Evolutionary conservation across 768 basidiomycete species (phyloP), one percentile per base, ranked within the genome.

Genomic region (Lanmaoa rubissima): DNA sequence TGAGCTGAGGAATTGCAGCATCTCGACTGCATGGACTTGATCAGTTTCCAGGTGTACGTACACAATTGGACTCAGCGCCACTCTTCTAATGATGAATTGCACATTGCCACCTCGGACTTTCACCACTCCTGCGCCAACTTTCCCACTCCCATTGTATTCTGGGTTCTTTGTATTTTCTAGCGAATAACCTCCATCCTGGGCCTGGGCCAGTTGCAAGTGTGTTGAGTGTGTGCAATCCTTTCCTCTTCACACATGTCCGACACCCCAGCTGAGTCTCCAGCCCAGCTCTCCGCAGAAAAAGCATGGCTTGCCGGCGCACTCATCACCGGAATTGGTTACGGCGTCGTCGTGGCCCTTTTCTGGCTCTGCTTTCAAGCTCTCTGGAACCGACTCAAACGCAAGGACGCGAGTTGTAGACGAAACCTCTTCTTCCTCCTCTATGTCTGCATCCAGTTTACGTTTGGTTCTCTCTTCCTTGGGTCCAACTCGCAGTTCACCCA

Each of bases 401-500:
- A 35, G 45, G 57, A 62, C 17, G n/a, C 59, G 3, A 60, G 49
- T 28, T 47, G 32, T 17, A 42, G 50, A 36, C 54, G 63, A n/a
- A 60, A 72, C 38, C 4, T 60, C 6, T 62, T 57, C 12, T 65
- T 72, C 41, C 51, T 74, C 35, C 2, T 57, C 44, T 72, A 72
- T 34, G 51, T 56, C 51, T 61, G 32, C 45, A 26, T 60, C 55
- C 47, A 68, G 39, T 70, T 70, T 36, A 28, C 50, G 6, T 40
- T 68, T 17, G 69, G 70, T 9, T 55, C 70, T 34, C 61, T 72
- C 26, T 64, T 61, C 26, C 34, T 72, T 7, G 60, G 42, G 26
- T 70, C 70, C 50, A 72, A 62, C 44, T 66, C 69, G 2, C 14
- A 59, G 36, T 72, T 70, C 48, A 70, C 68, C 0, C 69, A 70